A percentile compares a stretch with the other conserved stretches of the same genome.
phyloP scores from a whole-genome alignment of 2,329 filamentous ascomycete genomes.

The Fusarium fujikuroi region DNA sequence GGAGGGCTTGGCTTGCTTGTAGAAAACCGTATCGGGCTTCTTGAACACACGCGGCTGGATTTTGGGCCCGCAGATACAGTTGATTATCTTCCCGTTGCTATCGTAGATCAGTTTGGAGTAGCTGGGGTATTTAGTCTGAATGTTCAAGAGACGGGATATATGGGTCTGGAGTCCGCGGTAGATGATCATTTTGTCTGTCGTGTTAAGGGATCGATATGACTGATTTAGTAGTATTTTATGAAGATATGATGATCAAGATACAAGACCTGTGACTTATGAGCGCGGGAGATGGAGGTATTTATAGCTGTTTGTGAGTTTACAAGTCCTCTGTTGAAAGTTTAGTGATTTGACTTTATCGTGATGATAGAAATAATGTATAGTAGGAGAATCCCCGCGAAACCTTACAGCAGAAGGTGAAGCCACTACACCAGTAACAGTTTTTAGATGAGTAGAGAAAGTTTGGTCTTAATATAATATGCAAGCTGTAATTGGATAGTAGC shows the following conservation, averaged over 20 bases:
- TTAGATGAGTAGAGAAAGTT: too few relatives aligned
- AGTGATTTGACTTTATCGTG: neutral
- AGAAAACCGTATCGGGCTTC: neutral
- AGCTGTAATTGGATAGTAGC: neutral
- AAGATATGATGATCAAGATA: neutral
- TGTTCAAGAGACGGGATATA: neutral
- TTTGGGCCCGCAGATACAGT: neutral
- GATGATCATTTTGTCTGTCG: neutral
- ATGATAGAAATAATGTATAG: neutral
- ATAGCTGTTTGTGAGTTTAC: neutral
- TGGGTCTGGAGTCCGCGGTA: neutral
- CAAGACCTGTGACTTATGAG: rapidly evolving
- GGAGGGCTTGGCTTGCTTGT: neutral
- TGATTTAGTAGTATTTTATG: too few relatives aligned
- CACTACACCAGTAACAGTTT: neutral
- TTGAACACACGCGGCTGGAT: neutral
- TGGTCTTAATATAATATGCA: neutral
- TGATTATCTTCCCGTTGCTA: neutral
- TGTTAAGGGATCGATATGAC: neutral
- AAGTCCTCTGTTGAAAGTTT: neutral
- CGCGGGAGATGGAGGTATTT: neutral
- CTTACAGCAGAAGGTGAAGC: rapidly evolving
- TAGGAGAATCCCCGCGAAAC: rapidly evolving
- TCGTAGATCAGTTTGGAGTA: neutral
- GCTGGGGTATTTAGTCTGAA: neutral